A percentile compares a stretch with the other conserved stretches of the same genome.
These are phyloP conservation scores for Phyllosticta capitalensis DNA, from an alignment of 2,329 filamentous ascomycete genomes.

Conservation along the genomic window DNA sequence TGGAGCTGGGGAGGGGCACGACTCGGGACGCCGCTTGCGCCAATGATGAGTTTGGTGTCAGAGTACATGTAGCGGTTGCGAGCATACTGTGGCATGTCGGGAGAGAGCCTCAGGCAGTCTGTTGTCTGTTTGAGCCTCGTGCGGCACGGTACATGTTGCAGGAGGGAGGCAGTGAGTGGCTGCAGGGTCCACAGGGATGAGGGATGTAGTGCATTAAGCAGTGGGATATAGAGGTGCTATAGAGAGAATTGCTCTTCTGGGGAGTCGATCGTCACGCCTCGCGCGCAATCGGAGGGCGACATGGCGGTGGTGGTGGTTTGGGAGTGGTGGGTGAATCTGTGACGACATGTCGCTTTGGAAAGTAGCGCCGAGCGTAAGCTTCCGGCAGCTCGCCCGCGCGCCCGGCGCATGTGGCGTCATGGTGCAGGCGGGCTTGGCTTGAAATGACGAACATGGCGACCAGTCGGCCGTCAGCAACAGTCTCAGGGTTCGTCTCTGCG, in stretches of 20 bases:
- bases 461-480: neutral
- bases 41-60: neutral
- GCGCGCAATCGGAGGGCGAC: neutral
- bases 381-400: conserved; percentile 3
- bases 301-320: conserved; percentile 3
- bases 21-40: neutral
- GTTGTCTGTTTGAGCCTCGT: neutral
- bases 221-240: no score
- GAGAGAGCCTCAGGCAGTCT: neutral
- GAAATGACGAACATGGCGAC: conserved; percentile 10
- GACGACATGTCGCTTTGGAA: neutral
- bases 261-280: neutral
- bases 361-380: neutral
- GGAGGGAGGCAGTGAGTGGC: conserved; percentile 1
- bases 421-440: conserved; percentile 1
- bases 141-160: neutral
- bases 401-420: neutral
- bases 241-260: neutral
- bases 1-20: conserved; percentile 5
- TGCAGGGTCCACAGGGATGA: conserved; percentile 10
- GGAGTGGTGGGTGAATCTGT: neutral
- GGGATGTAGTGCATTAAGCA: neutral
- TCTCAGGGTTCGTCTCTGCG: no score
- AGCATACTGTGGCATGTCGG: neutral
- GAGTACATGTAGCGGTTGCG: neutral